Base-by-base conservation (phyloP, 768 basidiomycete species). In the Tulasnella sp. region DNA sequence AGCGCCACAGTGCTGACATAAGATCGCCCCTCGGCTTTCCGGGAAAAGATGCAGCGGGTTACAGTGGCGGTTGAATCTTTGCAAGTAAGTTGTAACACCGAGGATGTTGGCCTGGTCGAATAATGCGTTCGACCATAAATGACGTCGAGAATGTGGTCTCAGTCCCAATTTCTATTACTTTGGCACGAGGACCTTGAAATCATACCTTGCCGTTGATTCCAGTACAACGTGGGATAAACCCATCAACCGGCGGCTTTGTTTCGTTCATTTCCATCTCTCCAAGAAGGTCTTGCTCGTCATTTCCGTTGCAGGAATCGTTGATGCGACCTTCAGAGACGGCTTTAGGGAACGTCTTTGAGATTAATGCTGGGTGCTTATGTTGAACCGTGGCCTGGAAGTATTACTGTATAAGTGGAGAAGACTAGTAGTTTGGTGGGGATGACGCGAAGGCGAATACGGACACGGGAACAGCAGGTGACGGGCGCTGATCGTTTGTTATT, bases 181-280 rank as follows among this genome's bases (percentile, higher is more conserved):
- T 80, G 50, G 73, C 41, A 40, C 24, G 44, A 46, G 78, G n/a
- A 20, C 44, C 69, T 9, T 37, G 34, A 20, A 41, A 5, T 16
- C 69, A 58, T 80, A 93, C 95, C 90, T 95, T 96, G 87, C 96
- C 94, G 64, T 85, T 83, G n/a, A 92, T 88, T 8, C 94, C 37
- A 37, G 37, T 37, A 37, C 37, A 2, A 37, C 37, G 37, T 37
- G 37, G 37, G 2, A 37, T 37, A 37, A 37, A 37, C 2, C 2
- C 2, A 37, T 6, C 37, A 37, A 37, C 37, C 37, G 37, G 37
- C 37, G 37, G 37, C 37, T 37, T 37, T 37, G n/a, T 37, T 37
- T 37, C 37, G 37, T 37, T 37, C 37, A 37, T 37, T 37, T 37
- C 37, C 37, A 37, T 37, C 2, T 37, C 37, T 37, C 37, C 37